phyloP scores from a whole-genome alignment of 2,329 filamentous ascomycete genomes.

The Triangularia setosa region DNA sequence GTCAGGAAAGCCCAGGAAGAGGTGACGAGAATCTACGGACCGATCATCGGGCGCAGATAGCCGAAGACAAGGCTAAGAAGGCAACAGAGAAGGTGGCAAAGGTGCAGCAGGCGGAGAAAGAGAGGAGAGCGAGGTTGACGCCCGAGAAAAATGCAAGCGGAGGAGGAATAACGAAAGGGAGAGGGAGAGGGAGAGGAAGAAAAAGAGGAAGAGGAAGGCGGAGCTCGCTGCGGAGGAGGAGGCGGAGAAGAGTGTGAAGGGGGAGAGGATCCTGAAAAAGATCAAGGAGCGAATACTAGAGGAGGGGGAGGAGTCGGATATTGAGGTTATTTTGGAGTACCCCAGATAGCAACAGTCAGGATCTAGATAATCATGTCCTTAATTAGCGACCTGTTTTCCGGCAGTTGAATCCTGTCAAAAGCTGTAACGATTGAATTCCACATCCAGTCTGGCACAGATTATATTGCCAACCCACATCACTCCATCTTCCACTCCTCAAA shows the following conservation, averaged over 20 bases:
- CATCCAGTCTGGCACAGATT: too few relatives aligned
- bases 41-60: neutral
- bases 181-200: neutral
- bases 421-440: too few relatives aligned
- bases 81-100: neutral
- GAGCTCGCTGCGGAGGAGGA: neutral
- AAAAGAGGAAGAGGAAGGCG: neutral
- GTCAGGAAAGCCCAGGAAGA: neutral
- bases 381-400: neutral
- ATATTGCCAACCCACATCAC: neutral
- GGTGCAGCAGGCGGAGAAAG: neutral
- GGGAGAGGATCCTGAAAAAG: neutral
- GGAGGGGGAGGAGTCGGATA: neutral
- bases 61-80: neutral
- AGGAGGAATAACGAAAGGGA: neutral
- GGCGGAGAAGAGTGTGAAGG: neutral
- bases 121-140: neutral
- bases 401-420: too few relatives aligned
- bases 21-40: neutral
- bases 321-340: neutral
- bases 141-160: neutral
- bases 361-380: neutral
- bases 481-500: conserved; percentile 46
- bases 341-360: neutral
- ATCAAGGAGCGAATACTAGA: neutral